Conservation (phyloP, 768 basidiomycete species). For the Xerocomus spinulosus region DNA sequence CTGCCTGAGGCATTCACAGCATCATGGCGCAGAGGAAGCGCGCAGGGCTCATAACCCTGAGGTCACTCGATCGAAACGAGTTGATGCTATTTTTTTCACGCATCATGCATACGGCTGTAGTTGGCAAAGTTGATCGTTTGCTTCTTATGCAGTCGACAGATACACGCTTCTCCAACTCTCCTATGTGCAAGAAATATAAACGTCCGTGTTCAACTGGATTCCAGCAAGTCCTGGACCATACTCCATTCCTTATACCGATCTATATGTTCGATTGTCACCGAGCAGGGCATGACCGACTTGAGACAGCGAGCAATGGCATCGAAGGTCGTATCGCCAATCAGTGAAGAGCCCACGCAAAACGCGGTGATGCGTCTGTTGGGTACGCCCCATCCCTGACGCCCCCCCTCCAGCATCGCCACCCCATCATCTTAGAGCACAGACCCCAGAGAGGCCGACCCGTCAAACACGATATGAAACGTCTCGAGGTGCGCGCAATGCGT, state of each 20-base stretch:
- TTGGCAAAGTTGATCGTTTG: no score
- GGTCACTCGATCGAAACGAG: constrained; percentile 47
- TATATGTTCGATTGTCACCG: constrained; percentile 2
- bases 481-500: constrained; percentile 9
- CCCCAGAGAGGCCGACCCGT: constrained; percentile 8
- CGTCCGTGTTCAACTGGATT: no score
- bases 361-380: constrained; percentile 9
- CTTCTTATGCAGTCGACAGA: no score
- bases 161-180: no score
- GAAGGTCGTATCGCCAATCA: constrained; percentile 3
- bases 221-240: constrained; percentile 6
- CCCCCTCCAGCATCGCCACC: background rate
- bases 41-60: constrained; percentile 48
- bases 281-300: constrained; percentile 10
- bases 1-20: no score
- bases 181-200: no score
- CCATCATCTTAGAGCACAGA: background rate
- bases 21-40: constrained; percentile 47
- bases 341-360: constrained; percentile 17
- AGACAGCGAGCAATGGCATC: constrained; percentile 9
- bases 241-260: constrained; percentile 4
- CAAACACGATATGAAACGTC: constrained; percentile 16
- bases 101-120: no score
- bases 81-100: constrained; percentile 31
- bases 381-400: constrained; percentile 1